Conservation (phyloP, 2,329 filamentous ascomycete genomes). For the Alternaria angustiovoidea region DNA sequence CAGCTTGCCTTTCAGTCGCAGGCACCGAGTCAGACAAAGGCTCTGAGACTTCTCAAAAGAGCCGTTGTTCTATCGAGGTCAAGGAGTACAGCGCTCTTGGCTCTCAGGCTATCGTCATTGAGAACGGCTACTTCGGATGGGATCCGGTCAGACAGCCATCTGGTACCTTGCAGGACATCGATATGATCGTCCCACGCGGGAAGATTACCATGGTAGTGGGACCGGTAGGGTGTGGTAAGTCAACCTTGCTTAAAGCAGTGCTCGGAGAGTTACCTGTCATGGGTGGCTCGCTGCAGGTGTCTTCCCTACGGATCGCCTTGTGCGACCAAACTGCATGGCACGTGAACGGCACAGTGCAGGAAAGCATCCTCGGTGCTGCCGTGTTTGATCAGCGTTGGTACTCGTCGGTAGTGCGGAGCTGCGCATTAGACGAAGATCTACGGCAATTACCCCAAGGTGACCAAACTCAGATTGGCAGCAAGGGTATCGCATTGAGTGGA, state of each 20-base stretch:
- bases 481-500: slow-evolving; percentile 61
- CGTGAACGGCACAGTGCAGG: slow-evolving; percentile 48
- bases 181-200: slow-evolving; percentile 51
- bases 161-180: slow-evolving; percentile 52
- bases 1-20: slow-evolving; percentile 28
- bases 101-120: slow-evolving; percentile 50
- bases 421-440: slow-evolving; percentile 48
- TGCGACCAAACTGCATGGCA: slow-evolving; percentile 52
- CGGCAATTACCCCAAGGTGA: slow-evolving; percentile 44
- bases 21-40: slow-evolving; percentile 37
- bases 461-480: slow-evolving; percentile 60
- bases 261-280: slow-evolving; percentile 46
- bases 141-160: slow-evolving; percentile 50
- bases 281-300: slow-evolving; percentile 41
- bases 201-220: slow-evolving; percentile 60
- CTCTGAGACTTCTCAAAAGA: slow-evolving; percentile 36
- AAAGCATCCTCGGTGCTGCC: slow-evolving; percentile 49
- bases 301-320: slow-evolving; percentile 44
- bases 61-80: slow-evolving; percentile 28
- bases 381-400: slow-evolving; percentile 51
- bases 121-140: slow-evolving; percentile 59
- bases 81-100: slow-evolving; percentile 30
- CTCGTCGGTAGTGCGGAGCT: slow-evolving; percentile 44
- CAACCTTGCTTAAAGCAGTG: slow-evolving; percentile 54
- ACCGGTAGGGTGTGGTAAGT: slow-evolving; percentile 63